phyloP scores from a whole-genome alignment of 345 rosid species.

The Bruguiera gymnorhiza region DNA sequence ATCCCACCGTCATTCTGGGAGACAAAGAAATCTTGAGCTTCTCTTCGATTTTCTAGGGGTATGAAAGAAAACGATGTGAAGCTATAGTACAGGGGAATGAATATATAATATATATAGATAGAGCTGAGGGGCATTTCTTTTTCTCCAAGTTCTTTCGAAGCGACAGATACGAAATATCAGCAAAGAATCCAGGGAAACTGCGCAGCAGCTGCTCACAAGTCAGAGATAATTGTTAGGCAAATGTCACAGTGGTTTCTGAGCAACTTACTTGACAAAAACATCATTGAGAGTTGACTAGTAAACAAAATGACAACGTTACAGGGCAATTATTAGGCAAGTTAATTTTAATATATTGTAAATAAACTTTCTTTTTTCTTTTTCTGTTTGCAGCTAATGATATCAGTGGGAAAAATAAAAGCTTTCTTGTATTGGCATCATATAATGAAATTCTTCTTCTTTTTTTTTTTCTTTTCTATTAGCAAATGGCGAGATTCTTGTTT shows the following conservation, averaged over 20 bases:
- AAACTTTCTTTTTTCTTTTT: no score
- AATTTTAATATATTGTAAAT: no score
- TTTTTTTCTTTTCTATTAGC: no score
- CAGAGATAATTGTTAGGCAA: neutral
- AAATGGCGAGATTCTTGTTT: no score
- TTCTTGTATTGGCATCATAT: no score
- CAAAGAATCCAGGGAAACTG: conserved; percentile 20
- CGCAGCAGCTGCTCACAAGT: conserved; percentile 22
- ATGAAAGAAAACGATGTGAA: no score
- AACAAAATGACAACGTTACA: neutral
- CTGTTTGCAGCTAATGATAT: no score
- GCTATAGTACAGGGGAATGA: neutral
- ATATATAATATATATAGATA: neutral
- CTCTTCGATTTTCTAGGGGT: neutral
- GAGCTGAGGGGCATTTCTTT: neutral
- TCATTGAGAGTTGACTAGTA: neutral
- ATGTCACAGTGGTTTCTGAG: neutral
- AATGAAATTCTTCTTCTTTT: no score
- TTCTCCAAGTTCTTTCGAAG: conserved; percentile 13
- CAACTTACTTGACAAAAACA: neutral
- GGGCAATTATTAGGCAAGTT: neutral
- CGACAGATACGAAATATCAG: neutral
- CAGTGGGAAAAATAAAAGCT: no score
- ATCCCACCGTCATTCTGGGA: conserved; percentile 11
- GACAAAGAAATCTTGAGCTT: neutral